Evolutionary conservation across 352 stramenopile genomes (phyloP).

Genomic region (Phytophthora hybrid): DNA sequence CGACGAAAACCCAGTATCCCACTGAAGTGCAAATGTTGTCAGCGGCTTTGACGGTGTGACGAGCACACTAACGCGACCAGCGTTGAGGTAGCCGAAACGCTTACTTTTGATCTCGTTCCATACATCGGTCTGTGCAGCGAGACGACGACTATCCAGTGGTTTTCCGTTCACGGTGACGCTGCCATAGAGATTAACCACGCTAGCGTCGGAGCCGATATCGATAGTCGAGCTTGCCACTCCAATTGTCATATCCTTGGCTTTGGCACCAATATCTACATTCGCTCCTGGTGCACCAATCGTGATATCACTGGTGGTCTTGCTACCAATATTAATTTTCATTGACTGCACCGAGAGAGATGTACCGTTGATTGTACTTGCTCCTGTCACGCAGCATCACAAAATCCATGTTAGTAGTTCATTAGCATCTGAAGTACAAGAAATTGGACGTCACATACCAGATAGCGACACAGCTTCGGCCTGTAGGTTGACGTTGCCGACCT

Average conservation of each 20-base stretch:
- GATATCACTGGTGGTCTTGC: slow-evolving; percentile 45
- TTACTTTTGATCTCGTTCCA: slow-evolving; percentile 14
- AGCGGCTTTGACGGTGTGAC: slow-evolving; percentile 4
- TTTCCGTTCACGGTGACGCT: slow-evolving; percentile 71
- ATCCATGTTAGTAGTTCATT: neutral
- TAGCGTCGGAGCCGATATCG: slow-evolving; percentile 45
- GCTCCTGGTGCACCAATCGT: slow-evolving; percentile 41
- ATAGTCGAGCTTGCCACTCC: slow-evolving; percentile 40
- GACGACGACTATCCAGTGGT: slow-evolving; percentile 39
- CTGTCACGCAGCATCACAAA: slow-evolving; percentile 21
- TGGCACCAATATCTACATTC: slow-evolving; percentile 38
- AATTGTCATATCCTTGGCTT: slow-evolving; percentile 40
- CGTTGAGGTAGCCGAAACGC: slow-evolving; percentile 48
- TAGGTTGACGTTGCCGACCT: slow-evolving; percentile 32
- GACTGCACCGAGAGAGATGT: slow-evolving; percentile 35
- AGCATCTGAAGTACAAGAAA: neutral
- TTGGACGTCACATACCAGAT: slow-evolving; percentile 26
- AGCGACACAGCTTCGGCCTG: slow-evolving; percentile 27
- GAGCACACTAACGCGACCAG: slow-evolving; percentile 31
- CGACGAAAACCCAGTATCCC: slow-evolving; percentile 44
- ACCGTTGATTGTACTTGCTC: slow-evolving; percentile 35
- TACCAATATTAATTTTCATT: slow-evolving; percentile 41
- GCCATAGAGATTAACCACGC: slow-evolving; percentile 49
- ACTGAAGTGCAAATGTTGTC: slow-evolving; percentile 43
- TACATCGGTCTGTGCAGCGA: slow-evolving; percentile 13